Conservation (phyloP, 805 yeast genomes). For the Lipomyces japonicus region DNA sequence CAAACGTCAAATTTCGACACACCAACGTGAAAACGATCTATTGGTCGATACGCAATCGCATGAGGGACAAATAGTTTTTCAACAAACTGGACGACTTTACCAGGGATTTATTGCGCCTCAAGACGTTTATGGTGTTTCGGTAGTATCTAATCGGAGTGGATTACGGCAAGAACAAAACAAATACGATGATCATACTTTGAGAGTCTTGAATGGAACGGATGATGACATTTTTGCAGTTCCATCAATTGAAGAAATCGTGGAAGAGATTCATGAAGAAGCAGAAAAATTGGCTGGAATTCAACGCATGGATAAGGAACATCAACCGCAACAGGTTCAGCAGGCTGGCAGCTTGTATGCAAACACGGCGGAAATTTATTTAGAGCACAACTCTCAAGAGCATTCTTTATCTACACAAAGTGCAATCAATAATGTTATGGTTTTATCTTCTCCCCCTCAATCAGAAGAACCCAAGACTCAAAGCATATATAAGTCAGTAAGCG, state of each 20-base stretch:
- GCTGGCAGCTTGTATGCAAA: neutral
- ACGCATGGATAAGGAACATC: neutral
- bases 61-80: neutral
- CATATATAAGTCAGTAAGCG: slow-evolving; percentile 3
- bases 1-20: no score
- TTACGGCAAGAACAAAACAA: neutral
- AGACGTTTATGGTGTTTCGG: neutral
- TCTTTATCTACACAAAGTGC: neutral
- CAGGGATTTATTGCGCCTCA: neutral
- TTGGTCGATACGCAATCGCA: neutral
- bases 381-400: no score
- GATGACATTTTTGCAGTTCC: slow-evolving; percentile 12
- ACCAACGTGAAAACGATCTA: no score
- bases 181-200: neutral
- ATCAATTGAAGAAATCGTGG: slow-evolving; percentile 20
- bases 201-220: neutral
- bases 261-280: slow-evolving; percentile 23
- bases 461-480: neutral
- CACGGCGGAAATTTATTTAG: no score
- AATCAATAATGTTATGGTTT: neutral
- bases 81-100: neutral
- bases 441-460: neutral
- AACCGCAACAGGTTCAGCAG: neutral
- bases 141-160: no score
- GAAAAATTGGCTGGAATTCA: slow-evolving; percentile 2